These are phyloP conservation scores for Leccinum fibrillosum DNA, from an alignment of 768 basidiomycete species.

Conservation along the genomic window DNA sequence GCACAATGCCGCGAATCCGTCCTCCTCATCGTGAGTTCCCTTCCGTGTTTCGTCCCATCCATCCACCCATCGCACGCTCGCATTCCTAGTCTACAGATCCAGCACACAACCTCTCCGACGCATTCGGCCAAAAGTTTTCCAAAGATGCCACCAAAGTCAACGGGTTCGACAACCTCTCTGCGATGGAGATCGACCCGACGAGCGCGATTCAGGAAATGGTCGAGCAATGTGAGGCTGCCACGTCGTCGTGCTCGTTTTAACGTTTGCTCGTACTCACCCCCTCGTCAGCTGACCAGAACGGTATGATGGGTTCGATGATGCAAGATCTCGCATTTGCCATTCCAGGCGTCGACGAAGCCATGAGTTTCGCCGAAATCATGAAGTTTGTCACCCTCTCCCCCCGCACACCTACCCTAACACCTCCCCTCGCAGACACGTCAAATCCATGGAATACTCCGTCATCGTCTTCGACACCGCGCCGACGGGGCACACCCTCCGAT, in stretches of 20 bases:
- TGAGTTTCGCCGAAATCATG: conserved; percentile 99
- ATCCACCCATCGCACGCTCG: no score
- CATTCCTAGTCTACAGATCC: conserved; percentile 87
- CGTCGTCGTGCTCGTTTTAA: background rate
- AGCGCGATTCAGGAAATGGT: conserved; percentile 99
- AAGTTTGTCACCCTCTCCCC: conserved; percentile 51
- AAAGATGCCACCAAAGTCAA: conserved; percentile 99
- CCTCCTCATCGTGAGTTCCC: conserved; percentile 77
- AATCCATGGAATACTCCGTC: conserved; percentile 99
- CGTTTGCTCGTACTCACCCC: background rate
- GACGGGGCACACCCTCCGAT: conserved; percentile 96
- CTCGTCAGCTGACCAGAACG: conserved; percentile 71
- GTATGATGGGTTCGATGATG: conserved; percentile 99
- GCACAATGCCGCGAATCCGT: conserved; percentile 92
- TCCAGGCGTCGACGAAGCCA: conserved; percentile 98
- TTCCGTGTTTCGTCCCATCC: background rate
- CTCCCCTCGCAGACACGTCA: conserved; percentile 73
- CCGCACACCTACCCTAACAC: background rate
- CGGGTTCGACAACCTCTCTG: conserved; percentile 93
- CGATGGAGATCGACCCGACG: conserved; percentile 99
- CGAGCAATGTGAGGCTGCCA: conserved; percentile 69
- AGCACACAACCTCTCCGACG: conserved; percentile 98
- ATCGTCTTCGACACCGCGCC: conserved; percentile 99
- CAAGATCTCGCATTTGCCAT: conserved; percentile 99
- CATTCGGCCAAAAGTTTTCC: conserved; percentile 98